These are phyloP conservation scores for Pyrenochaeta sp. DNA, from an alignment of 2,329 filamentous ascomycete genomes.

Conservation along the genomic window DNA sequence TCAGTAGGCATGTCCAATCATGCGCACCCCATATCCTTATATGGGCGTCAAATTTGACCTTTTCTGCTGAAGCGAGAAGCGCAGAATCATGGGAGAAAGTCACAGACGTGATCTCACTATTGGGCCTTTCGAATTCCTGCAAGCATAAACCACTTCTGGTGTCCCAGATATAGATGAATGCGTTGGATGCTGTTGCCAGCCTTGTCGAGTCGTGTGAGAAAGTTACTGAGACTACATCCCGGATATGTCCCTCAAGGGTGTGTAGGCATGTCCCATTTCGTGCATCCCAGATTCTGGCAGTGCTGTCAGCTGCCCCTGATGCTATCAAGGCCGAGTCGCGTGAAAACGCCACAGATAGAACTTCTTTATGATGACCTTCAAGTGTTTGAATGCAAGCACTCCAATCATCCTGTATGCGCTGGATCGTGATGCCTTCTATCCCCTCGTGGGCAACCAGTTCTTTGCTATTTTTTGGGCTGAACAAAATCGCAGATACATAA, in stretches of 20 bases:
- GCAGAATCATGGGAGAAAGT: not conserved
- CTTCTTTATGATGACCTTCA: slow-evolving; percentile 20
- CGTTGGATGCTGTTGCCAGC: slow-evolving; percentile 15
- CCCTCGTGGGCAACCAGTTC: slow-evolving; percentile 22
- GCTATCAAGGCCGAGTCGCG: slow-evolving; percentile 14
- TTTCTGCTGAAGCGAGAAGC: not conserved
- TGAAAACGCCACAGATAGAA: slow-evolving; percentile 33
- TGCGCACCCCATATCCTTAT: not conserved
- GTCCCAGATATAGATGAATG: slow-evolving; percentile 17
- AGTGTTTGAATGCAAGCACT: slow-evolving; percentile 26
- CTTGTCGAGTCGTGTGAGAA: slow-evolving; percentile 24
- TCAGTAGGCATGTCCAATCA: not conserved
- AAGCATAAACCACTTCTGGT: slow-evolving; percentile 4
- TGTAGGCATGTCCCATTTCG: slow-evolving; percentile 16
- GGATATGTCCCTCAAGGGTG: slow-evolving; percentile 16
- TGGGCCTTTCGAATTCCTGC: too few relatives aligned
- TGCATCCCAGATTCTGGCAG: slow-evolving; percentile 14
- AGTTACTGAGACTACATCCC: slow-evolving; percentile 3
- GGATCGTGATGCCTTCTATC: slow-evolving; percentile 16
- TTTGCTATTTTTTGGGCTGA: slow-evolving; percentile 26
- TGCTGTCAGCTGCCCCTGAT: slow-evolving; percentile 7
- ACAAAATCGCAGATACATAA: slow-evolving; percentile 32
- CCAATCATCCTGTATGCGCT: too few relatives aligned
- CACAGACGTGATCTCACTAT: not conserved
- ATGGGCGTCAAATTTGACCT: not conserved